Evolutionary conservation across 345 rosid genomes (phyloP), one percentile per base, ranked within the genome.

Genomic region (Ceriops tagal): DNA sequence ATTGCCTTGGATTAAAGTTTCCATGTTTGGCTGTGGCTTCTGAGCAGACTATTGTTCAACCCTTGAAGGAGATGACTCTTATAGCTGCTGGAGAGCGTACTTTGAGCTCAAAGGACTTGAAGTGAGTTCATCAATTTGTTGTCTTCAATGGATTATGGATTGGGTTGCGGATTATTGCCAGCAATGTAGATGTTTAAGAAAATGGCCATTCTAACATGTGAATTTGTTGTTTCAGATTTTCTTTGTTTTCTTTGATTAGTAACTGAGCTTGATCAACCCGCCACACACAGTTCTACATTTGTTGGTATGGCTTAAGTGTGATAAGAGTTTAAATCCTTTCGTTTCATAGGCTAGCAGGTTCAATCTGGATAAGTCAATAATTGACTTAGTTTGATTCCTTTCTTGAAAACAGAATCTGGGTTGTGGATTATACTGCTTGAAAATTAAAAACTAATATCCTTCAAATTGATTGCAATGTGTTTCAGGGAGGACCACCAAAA

Each of bases 81-180:
- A 87, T 61, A 83, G 95, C 73, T 89, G 98, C 64, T 92, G 98
- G 98, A 86, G 76, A 73, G 96, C 96, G 55, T 88, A 84, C 73
- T 86, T 85, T 62, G 98, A 92, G 77, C 89, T 92, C 2, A 87
- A 83, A 73, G 96, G 89, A 37, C 89, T 92, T 24, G 92, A 90
- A 76, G 96, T 88, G 73, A 76, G 79, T 64, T 58, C 24, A 5
- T 5, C 1, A 35, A 53, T 20, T 24, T 43, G 28, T 43, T 27
- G 53, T 24, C 20, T 39, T 6, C 21, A 3, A 5, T 65, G 9
- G 30, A 7, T 22, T 0, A 22, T 39, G 19, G 24, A 18, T 4
- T 8, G 32, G 51, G 30, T 60, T 39, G 37, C 65, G 21, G 53
- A 18, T 26, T 28, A 6, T 9, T 30, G 37, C 37, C 37, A 34